A percentile compares a stretch with the other conserved stretches of the same genome.
Evolutionary conservation across 2,329 filamentous ascomycete species (phyloP).

Genomic region (Penicillium sp.): DNA sequence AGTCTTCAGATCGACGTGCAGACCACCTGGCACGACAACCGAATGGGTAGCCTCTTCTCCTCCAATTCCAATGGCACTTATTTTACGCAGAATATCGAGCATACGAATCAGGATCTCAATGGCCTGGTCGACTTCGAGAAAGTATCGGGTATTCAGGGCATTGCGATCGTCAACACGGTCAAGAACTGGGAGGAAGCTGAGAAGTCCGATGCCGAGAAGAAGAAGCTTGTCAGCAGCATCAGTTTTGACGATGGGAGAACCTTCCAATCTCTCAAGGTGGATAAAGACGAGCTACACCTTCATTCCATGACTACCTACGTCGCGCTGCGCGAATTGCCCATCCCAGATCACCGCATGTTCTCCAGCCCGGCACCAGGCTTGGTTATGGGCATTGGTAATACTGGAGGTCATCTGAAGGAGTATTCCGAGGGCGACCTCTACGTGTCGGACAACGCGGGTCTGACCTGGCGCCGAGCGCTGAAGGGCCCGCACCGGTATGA

Average conservation of each 20-base stretch:
- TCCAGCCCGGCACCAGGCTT: constrained; percentile 91
- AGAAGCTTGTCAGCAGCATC: constrained; percentile 69
- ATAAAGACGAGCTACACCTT: constrained; percentile 68
- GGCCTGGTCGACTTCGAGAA: constrained; percentile 95
- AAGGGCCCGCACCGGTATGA: constrained; percentile 91
- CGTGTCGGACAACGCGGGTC: constrained; percentile 84
- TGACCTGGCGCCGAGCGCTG: constrained; percentile 71
- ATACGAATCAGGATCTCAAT: constrained; percentile 76
- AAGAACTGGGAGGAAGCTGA: constrained; percentile 77
- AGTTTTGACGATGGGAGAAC: constrained; percentile 93
- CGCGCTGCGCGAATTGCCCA: constrained; percentile 51
- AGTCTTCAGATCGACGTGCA: constrained; percentile 96
- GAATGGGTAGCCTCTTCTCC: constrained; percentile 85
- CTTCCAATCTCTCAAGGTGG: constrained; percentile 69
- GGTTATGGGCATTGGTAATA: constrained; percentile 92
- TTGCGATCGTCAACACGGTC: constrained; percentile 85
- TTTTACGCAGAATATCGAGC: constrained; percentile 85
- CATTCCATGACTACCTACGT: constrained; percentile 77
- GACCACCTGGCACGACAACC: constrained; percentile 57
- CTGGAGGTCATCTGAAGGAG: constrained; percentile 65
- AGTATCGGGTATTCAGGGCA: constrained; percentile 82
- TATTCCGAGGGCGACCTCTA: constrained; percentile 76
- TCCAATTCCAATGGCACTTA: constrained; percentile 98
- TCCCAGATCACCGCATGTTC: constrained; percentile 74
- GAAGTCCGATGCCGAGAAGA: constrained; percentile 54